Conservation (phyloP, 2,329 filamentous ascomycete species). For the Monilinia aucupariae region DNA sequence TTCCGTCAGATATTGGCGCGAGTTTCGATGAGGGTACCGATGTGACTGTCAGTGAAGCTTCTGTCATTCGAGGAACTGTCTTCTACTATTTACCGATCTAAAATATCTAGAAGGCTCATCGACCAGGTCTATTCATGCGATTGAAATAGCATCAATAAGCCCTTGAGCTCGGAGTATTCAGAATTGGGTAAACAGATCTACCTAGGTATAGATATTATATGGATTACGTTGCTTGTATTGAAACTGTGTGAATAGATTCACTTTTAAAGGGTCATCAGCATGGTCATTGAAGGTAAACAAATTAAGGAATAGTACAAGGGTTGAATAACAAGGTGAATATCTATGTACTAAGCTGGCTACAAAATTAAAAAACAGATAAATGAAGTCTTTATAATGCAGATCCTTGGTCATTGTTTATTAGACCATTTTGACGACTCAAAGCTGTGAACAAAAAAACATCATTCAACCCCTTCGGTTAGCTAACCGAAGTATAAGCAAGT, state of each 20-base stretch:
- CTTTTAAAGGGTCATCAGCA: not conserved
- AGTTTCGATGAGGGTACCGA: too few relatives aligned
- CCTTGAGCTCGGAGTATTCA: too few relatives aligned
- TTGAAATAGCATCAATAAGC: too few relatives aligned
- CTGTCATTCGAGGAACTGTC: too few relatives aligned
- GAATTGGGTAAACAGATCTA: too few relatives aligned
- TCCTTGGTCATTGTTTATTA: not conserved
- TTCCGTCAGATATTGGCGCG: too few relatives aligned
- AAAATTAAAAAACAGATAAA: accelerated
- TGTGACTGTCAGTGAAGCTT: too few relatives aligned
- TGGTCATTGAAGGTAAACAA: not conserved
- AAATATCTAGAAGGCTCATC: too few relatives aligned
- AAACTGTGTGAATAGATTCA: not conserved
- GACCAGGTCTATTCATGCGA: too few relatives aligned
- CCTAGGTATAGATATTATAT: too few relatives aligned
- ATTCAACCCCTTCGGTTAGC: constrained; percentile 2
- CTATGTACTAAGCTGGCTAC: not conserved
- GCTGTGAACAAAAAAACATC: not conserved
- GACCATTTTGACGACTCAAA: not conserved
- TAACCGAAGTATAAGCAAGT: not conserved
- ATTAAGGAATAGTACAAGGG: not conserved
- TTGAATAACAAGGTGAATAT: not conserved
- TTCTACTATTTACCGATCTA: too few relatives aligned
- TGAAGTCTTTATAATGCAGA: not conserved
- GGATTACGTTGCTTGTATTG: too few relatives aligned